Conservation (phyloP, 352 stramenopile genomes). For the Phytophthora podocarpi region DNA sequence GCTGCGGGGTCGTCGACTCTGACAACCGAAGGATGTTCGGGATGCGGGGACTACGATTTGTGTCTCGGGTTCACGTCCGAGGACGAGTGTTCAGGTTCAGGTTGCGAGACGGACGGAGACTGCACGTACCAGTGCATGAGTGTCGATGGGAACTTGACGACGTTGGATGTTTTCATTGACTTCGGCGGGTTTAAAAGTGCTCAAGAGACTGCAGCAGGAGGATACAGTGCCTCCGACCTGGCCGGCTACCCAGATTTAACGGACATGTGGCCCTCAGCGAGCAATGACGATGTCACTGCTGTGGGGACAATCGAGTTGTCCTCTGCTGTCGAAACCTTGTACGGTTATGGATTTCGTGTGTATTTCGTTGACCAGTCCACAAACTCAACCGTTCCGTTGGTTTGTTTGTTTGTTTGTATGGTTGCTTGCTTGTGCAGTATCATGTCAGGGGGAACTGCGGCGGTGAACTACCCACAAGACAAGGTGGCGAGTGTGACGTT, state of each 20-base stretch:
- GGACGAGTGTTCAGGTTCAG: conserved; percentile 29
- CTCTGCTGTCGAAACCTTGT: conserved; percentile 28
- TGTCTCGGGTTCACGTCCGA: conserved; percentile 31
- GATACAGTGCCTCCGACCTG: conserved; percentile 4
- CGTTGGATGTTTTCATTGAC: conserved; percentile 24
- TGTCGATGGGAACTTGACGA: conserved; percentile 27
- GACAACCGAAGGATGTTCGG: conserved; percentile 29
- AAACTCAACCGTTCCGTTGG: too few species aligned
- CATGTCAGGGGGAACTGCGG: conserved; percentile 25
- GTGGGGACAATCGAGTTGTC: conserved; percentile 28
- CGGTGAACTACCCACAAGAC: conserved; percentile 29
- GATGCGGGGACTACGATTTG: conserved; percentile 30
- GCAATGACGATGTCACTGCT: conserved; percentile 29
- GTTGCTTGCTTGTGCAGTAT: conserved; percentile 26
- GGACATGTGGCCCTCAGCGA: conserved; percentile 26
- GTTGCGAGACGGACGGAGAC: conserved; percentile 31
- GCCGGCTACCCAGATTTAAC: conserved; percentile 29
- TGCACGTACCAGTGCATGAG: conserved; percentile 37
- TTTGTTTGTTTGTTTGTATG: neutral
- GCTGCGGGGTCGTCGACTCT: conserved; percentile 28
- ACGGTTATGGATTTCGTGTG: neutral
- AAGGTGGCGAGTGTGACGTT: conserved; percentile 38
- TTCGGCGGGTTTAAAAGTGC: conserved; percentile 38
- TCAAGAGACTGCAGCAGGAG: conserved; percentile 27
- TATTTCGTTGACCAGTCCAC: neutral